These are phyloP conservation scores for Scutellaria minor DNA, from an alignment of 257 asterid genomes.

Conservation along the genomic window DNA sequence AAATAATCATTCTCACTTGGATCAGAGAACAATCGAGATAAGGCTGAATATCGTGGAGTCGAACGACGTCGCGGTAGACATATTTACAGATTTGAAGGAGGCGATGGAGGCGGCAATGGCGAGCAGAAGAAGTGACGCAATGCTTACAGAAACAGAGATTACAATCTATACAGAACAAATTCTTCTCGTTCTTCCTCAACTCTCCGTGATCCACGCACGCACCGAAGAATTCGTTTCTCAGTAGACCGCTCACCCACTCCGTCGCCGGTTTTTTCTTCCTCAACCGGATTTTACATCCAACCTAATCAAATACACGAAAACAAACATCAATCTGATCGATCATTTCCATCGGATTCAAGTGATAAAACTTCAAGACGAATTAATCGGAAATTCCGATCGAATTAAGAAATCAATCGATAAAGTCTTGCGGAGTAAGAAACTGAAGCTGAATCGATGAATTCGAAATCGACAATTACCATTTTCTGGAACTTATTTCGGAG, in stretches of 20 bases:
- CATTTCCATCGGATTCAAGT: background rate
- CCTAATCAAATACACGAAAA: conserved; percentile 31
- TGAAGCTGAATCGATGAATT: conserved; percentile 2
- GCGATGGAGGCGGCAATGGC: conserved; percentile 44
- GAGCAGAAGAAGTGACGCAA: conserved; percentile 50
- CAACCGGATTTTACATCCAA: conserved; percentile 46
- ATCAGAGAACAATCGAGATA: conserved; percentile 68
- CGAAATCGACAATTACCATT: conserved; percentile 34
- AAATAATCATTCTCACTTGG: conserved; percentile 48
- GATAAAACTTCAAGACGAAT: background rate
- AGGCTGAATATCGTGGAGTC: conserved; percentile 67
- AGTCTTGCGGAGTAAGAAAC: conserved; percentile 18
- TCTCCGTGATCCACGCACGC: conserved; percentile 58
- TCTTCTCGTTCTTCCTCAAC: conserved; percentile 64
- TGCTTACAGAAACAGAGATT: conserved; percentile 60
- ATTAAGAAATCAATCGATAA: background rate
- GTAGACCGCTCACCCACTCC: conserved; percentile 57
- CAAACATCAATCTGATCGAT: background rate
- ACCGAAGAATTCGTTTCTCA: conserved; percentile 54
- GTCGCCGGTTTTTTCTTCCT: conserved; percentile 39
- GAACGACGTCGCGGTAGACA: conserved; percentile 77
- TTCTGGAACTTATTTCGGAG: conserved; percentile 8
- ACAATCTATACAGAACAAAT: conserved; percentile 75
- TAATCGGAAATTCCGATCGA: background rate
- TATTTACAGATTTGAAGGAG: conserved; percentile 78